Base-by-base conservation (phyloP, 2,329 filamentous ascomycete genomes). In the Lithohypha guttulata region DNA sequence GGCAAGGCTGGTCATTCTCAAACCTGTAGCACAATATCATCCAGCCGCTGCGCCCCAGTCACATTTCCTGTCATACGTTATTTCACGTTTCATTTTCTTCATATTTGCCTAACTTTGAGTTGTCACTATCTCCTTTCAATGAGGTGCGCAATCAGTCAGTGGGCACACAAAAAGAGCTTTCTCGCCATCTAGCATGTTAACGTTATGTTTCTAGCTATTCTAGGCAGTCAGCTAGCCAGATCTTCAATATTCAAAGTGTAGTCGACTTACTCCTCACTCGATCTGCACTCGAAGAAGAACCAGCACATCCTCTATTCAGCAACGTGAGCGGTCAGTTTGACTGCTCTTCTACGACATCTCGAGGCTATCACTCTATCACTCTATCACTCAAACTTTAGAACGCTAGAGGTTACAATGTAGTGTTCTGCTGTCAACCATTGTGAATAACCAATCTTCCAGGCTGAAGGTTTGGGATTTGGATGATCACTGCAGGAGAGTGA, bases 71-170 rank as follows among this genome's bases (percentile, higher is more conserved):
- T n/a, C n/a, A n/a, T n/a, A n/a, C n/a, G n/a, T n/a, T n/a, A n/a
- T n/a, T n/a, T n/a, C n/a, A n/a, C n/a, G n/a, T n/a, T n/a, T 14
- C 15, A 35, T 27, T 10, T 26, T 3, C 10, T 35, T 19, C 4
- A 9, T 14, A 14, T 10, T 10, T 28, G 48, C 49, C 49, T 37
- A 38, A 48, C 39, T 39, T 51, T 52, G 32, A 52, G 48, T 50
- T 51, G 48, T 50, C 50, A 52, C 48, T 46, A 19, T 49, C 41
- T 43, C 27, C 44, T 27, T 10, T 33, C 45, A 39, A 42, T 52
- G 48, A 44, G 32, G 48, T 52, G 50, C 15, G 46, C 46, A 48
- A 50, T 52, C 38, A 52, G 50, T 52, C 50, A 45, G 20, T 47
- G 46, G 22, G 50, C 50, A 47, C 48, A 52, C 45, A 52, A 26